Conservation (phyloP, 192 early-diverging fungal genomes). For the Phycomyces nitens region DNA sequence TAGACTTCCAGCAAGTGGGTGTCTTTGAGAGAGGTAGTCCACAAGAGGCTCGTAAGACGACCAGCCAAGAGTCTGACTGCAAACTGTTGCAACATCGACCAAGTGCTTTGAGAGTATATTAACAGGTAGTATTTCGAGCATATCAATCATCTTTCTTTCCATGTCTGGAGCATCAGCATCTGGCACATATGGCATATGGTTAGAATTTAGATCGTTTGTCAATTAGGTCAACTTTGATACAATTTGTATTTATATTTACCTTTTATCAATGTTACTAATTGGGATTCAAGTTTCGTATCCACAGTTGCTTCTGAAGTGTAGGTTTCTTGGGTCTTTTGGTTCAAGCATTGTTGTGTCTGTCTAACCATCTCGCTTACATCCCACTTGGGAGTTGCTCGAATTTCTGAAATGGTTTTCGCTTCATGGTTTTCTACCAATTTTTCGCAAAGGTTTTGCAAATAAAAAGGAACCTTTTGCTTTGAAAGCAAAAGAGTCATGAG, state of each 20-base stretch:
- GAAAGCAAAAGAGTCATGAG: slow-evolving; percentile 30
- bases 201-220: too few species aligned
- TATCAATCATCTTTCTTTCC: background rate
- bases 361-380: slow-evolving; percentile 7
- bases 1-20: slow-evolving; percentile 41
- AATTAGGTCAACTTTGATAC: too few species aligned
- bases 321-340: background rate
- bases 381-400: background rate
- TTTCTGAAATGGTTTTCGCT: too few species aligned
- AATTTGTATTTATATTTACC: background rate
- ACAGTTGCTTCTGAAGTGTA: background rate
- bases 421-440: slow-evolving; percentile 2
- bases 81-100: slow-evolving; percentile 10
- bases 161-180: background rate
- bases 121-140: slow-evolving; percentile 15
- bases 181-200: too few species aligned
- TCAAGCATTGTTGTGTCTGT: slow-evolving; percentile 13
- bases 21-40: slow-evolving; percentile 36
- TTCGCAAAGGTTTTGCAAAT: slow-evolving; percentile 1
- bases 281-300: background rate
- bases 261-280: slow-evolving; percentile 9
- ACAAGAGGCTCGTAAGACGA: slow-evolving; percentile 28
- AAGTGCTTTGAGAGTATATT: slow-evolving; percentile 31
- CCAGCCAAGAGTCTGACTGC: slow-evolving; percentile 8
- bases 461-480: slow-evolving; percentile 39